A percentile compares a stretch with the other conserved stretches of the same genome.
Evolutionary conservation across 2,329 filamentous ascomycete genomes (phyloP).

Genomic region (Peltaster fructicola): DNA sequence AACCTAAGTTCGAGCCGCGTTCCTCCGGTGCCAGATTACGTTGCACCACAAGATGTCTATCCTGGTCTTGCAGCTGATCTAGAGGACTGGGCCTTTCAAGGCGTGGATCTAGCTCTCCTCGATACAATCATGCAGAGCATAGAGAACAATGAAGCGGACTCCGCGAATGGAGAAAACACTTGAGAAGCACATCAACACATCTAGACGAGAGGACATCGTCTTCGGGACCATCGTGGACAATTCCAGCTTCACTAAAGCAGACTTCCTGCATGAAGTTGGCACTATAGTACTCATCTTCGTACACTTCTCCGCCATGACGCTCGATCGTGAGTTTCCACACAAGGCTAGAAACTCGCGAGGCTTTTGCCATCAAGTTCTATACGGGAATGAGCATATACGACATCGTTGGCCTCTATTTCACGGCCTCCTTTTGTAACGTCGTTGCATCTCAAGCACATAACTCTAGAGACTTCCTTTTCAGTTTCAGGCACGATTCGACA

Average conservation of each 20-base stretch:
- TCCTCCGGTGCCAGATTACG: too few relatives aligned
- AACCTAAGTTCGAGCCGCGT: too few relatives aligned
- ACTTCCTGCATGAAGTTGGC: conserved; percentile 23
- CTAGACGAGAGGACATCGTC: too few relatives aligned
- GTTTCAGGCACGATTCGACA: conserved; percentile 30
- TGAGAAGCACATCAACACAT: too few relatives aligned
- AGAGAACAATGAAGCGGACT: too few relatives aligned
- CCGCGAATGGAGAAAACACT: too few relatives aligned
- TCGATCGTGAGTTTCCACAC: conserved; percentile 27
- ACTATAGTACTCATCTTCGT: conserved; percentile 27
- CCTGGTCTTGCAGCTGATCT: conserved; percentile 9
- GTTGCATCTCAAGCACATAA: conserved; percentile 31
- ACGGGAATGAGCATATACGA: conserved; percentile 33
- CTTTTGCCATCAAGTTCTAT: conserved; percentile 33
- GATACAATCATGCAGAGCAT: conserved; percentile 7
- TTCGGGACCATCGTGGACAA: conserved; percentile 28
- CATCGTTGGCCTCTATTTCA: conserved; percentile 31
- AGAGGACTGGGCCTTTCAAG: conserved; percentile 21
- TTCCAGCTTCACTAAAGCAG: conserved; percentile 21
- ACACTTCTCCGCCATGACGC: conserved; percentile 29
- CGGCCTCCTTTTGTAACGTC: conserved; percentile 33
- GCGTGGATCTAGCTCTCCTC: conserved; percentile 20
- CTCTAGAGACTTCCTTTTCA: conserved; percentile 31
- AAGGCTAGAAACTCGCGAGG: conserved; percentile 30
- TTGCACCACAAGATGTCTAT: conserved; percentile 1